Conservation (phyloP, 805 yeast genomes). For the Saccharomycopsis olivae region DNA sequence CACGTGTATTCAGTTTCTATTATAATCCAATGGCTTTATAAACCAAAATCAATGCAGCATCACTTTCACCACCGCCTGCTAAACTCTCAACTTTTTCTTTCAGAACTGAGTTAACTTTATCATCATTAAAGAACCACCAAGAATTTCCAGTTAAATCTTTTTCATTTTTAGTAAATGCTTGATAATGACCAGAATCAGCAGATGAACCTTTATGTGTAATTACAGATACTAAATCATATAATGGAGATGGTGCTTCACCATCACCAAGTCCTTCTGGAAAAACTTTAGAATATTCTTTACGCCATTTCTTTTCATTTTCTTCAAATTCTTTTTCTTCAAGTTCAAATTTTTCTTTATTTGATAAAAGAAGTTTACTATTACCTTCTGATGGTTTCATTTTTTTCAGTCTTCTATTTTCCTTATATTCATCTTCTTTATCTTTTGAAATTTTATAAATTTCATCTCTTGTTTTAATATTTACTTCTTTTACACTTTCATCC, state of each 20-base stretch:
- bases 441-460: conserved; percentile 66
- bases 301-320: conserved; percentile 38
- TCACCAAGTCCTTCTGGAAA: conserved; percentile 36
- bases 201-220: conserved; percentile 92
- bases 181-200: conserved; percentile 97
- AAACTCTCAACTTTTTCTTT: conserved; percentile 74
- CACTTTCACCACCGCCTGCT: conserved; percentile 98
- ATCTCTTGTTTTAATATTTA: conserved; percentile 66
- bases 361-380: conserved; percentile 3
- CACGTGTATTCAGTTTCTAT: no score
- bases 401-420: conserved; percentile 60
- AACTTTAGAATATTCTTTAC: conserved; percentile 32
- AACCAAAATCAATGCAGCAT: conserved; percentile 80
- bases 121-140: conserved; percentile 97
- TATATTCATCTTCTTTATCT: conserved; percentile 56
- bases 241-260: conserved; percentile 79
- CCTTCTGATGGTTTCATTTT: conserved; percentile 18
- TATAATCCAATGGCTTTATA: conserved; percentile 59
- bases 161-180: conserved; percentile 71
- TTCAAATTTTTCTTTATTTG: conserved; percentile 38
- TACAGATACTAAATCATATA: conserved; percentile 73
- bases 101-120: conserved; percentile 67
- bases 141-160: conserved; percentile 51
- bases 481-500: conserved; percentile 61
- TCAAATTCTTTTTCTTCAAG: conserved; percentile 32